Conservation (phyloP, 1,284 basidiomycete genomes). For the Cutaneotrichosporon sp. region DNA sequence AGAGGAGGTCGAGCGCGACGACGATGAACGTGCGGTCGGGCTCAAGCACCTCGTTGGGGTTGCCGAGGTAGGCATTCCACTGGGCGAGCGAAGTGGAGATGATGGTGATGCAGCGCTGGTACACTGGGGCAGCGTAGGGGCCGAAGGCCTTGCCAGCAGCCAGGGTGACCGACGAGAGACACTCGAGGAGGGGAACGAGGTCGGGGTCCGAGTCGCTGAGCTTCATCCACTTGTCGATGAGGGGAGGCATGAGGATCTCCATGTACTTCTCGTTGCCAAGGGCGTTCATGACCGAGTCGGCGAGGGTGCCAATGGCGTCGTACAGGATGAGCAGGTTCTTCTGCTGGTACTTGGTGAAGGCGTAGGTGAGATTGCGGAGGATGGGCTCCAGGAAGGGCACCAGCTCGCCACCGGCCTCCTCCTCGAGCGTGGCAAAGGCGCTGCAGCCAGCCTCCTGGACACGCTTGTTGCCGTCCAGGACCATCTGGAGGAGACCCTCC, state of each 20-base stretch:
- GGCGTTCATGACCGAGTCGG: conserved; percentile 89
- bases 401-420: conserved; percentile 89
- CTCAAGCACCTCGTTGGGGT: conserved; percentile 78
- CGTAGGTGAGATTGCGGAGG: conserved; percentile 89
- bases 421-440: conserved; percentile 97
- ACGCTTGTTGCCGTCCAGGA: conserved; percentile 98
- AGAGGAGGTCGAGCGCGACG: conserved; percentile 91
- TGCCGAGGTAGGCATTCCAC: conserved; percentile 64
- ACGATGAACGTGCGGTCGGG: conserved; percentile 96
- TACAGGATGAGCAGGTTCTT: conserved; percentile 99
- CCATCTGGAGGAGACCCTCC: conserved; percentile 96
- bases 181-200: conserved; percentile 93
- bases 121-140: conserved; percentile 87
- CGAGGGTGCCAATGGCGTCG: conserved; percentile 95
- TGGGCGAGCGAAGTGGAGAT: conserved; percentile 78
- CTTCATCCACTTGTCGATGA: conserved; percentile 86
- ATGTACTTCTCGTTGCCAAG: conserved; percentile 84
- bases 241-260: conserved; percentile 93
- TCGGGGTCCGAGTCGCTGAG: conserved; percentile 89
- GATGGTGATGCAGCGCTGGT: conserved; percentile 85
- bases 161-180: conserved; percentile 95
- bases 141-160: conserved; percentile 91
- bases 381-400: conserved; percentile 94
- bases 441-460: conserved; percentile 99
- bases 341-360: conserved; percentile 98